Conservation (phyloP, 2,329 filamentous ascomycete genomes). For the Calonectria naviculata region DNA sequence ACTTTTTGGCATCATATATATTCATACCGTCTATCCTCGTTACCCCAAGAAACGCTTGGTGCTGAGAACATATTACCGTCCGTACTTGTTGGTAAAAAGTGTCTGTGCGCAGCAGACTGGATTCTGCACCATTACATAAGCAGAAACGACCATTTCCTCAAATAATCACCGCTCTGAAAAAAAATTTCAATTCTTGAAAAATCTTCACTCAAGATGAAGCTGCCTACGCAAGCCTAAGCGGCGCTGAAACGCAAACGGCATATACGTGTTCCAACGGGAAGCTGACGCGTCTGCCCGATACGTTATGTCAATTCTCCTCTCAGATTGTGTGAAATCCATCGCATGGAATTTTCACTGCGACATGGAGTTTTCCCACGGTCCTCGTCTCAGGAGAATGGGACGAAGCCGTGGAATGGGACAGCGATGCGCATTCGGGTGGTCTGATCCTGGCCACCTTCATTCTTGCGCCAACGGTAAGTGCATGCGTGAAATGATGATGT, state of each 20-base stretch:
- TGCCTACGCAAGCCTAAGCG: background rate
- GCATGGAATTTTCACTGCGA: background rate
- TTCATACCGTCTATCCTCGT: too few species aligned
- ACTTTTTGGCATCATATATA: too few species aligned
- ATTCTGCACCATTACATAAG: constrained; percentile 33
- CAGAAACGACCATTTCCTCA: constrained; percentile 18
- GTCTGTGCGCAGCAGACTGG: background rate
- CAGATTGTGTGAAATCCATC: background rate
- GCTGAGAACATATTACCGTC: too few species aligned
- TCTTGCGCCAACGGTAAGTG: constrained; percentile 14
- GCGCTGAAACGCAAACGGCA: background rate
- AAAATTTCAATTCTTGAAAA: constrained; percentile 28
- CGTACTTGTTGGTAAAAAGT: too few species aligned
- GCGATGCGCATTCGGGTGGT: background rate
- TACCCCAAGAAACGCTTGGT: too few species aligned
- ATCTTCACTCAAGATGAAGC: constrained; percentile 2
- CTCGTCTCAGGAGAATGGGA: background rate
- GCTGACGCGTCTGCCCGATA: background rate
- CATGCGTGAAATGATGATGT: constrained; percentile 23
- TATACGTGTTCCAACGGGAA: background rate
- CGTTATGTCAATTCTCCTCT: background rate
- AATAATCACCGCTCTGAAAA: constrained; percentile 24
- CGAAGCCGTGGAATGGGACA: background rate
- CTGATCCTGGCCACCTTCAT: background rate
- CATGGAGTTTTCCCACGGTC: background rate